Conservation (phyloP, 2,329 filamentous ascomycete genomes). For the Paecilomyces niveus region DNA sequence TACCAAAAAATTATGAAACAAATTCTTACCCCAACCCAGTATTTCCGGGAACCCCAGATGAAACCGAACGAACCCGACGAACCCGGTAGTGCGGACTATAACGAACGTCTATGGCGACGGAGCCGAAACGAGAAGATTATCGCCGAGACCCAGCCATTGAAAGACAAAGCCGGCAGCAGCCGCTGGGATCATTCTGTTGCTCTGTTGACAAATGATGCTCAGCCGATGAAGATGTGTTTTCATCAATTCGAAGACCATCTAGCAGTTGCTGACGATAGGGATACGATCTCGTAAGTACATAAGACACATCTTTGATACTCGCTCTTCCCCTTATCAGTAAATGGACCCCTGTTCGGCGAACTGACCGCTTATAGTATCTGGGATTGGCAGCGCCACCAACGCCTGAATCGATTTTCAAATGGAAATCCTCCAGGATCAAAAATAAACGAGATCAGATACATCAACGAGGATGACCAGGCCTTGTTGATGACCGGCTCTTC, state of each 20-base stretch:
- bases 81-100: constrained; percentile 92
- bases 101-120: constrained; percentile 85
- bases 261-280: constrained; percentile 85
- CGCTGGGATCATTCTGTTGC: constrained; percentile 80
- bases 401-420: constrained; percentile 82
- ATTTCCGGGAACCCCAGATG: constrained; percentile 98
- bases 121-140: constrained; percentile 91
- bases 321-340: background rate
- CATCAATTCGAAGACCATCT: constrained; percentile 97
- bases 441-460: constrained; percentile 92
- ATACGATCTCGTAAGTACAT: constrained; percentile 60
- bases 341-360: background rate
- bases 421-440: constrained; percentile 85
- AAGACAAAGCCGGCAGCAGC: constrained; percentile 75
- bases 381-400: constrained; percentile 78
- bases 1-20: constrained; percentile 8
- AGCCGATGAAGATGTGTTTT: constrained; percentile 88
- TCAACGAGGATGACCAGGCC: constrained; percentile 96
- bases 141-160: constrained; percentile 85
- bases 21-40: constrained; percentile 42
- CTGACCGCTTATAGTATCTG: constrained; percentile 54
- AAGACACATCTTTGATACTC: background rate
- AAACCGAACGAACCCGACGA: constrained; percentile 92
- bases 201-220: constrained; percentile 81
- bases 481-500: constrained; percentile 92